These are phyloP conservation scores for Acephala macrosclerotiorum DNA, from an alignment of 2,329 filamentous ascomycete species.

Conservation along the genomic window DNA sequence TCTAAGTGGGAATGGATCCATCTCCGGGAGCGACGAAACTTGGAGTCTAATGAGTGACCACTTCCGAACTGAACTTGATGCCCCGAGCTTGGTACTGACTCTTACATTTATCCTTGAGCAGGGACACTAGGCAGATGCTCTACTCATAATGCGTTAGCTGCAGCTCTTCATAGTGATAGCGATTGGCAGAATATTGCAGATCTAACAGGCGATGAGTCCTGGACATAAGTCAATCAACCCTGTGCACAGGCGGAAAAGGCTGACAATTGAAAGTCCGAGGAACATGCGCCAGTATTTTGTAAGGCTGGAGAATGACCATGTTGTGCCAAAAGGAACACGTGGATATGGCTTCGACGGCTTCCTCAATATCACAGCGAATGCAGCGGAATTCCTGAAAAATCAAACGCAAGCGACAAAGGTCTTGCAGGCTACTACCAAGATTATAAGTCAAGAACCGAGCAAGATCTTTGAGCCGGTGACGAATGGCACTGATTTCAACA, in stretches of 20 bases:
- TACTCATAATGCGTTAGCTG: constrained; percentile 35
- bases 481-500: constrained; percentile 35
- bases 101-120: constrained; percentile 40
- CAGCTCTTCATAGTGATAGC: constrained; percentile 31
- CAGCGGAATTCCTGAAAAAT: background rate
- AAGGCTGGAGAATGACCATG: constrained; percentile 52
- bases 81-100: background rate
- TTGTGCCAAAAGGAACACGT: constrained; percentile 46
- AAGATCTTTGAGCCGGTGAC: constrained; percentile 30
- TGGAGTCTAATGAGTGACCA: constrained; percentile 34
- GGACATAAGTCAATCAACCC: constrained; percentile 25
- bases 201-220: constrained; percentile 38
- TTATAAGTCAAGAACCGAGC: constrained; percentile 29
- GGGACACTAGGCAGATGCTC: constrained; percentile 43
- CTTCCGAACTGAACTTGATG: too few species aligned
- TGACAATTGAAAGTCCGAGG: constrained; percentile 32
- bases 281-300: constrained; percentile 53
- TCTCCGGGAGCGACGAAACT: constrained; percentile 35
- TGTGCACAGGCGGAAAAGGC: background rate
- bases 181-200: constrained; percentile 38
- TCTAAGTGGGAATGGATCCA: constrained; percentile 38
- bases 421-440: constrained; percentile 27
- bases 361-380: constrained; percentile 38
- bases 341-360: constrained; percentile 40
- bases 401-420: constrained; percentile 14